These are phyloP conservation scores for Chaetomiaceae sp. DNA, from an alignment of 2,329 filamentous ascomycete genomes.

Conservation along the genomic window DNA sequence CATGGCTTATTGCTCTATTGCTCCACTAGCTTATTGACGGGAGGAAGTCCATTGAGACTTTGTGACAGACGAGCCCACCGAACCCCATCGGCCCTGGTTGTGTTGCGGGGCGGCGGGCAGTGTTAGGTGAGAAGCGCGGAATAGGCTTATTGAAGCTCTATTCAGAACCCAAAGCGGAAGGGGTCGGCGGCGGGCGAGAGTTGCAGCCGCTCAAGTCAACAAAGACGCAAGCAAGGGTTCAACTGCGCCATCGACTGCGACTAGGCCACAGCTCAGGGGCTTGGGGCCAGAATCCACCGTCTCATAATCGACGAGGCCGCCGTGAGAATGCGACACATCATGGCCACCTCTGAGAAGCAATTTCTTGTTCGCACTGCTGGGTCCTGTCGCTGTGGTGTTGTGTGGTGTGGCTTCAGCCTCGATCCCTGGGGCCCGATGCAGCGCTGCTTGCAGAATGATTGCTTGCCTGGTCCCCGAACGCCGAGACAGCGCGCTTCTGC, in stretches of 20 bases:
- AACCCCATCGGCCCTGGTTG: slow-evolving; percentile 10
- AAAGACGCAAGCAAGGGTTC: slow-evolving; percentile 6
- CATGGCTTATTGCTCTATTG: slow-evolving; percentile 13
- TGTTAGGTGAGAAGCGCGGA: slow-evolving; percentile 8
- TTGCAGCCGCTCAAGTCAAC: slow-evolving; percentile 13
- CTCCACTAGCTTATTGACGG: slow-evolving; percentile 11
- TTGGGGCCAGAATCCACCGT: not conserved
- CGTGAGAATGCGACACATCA: slow-evolving; percentile 4
- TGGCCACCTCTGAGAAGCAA: not conserved
- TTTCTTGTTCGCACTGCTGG: not conserved
- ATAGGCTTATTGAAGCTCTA: slow-evolving; percentile 28
- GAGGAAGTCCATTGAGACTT: slow-evolving; percentile 7
- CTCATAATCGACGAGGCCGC: not conserved
- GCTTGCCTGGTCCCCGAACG: no score
- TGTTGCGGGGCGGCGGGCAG: not conserved
- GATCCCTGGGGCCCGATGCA: not conserved
- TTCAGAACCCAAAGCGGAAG: slow-evolving; percentile 29
- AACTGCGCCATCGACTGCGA: not conserved
- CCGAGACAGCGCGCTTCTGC: slow-evolving; percentile 1
- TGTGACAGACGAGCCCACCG: slow-evolving; percentile 4
- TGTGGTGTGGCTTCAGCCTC: not conserved
- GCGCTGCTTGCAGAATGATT: not conserved
- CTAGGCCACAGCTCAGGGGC: not conserved
- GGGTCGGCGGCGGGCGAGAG: slow-evolving; percentile 7
- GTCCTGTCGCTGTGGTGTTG: not conserved